Conservation (phyloP, 768 basidiomycete genomes). For the Phylloporus sp. region DNA sequence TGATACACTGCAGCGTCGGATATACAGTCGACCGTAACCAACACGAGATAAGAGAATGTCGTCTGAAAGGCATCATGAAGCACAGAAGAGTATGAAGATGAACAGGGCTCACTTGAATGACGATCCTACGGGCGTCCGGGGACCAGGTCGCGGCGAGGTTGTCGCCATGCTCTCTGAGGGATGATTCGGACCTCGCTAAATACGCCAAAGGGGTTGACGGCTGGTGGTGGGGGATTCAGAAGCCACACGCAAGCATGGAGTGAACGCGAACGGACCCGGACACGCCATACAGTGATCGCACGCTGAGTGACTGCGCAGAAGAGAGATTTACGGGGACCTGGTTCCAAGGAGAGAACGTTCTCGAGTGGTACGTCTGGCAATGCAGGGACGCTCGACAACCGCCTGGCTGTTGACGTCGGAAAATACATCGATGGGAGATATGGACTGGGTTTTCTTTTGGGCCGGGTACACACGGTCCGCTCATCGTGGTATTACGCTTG, state of each 20-base stretch:
- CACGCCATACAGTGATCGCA: constrained; percentile 75
- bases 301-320: constrained; percentile 72
- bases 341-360: constrained; percentile 49
- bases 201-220: constrained; percentile 68
- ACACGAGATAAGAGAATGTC: constrained; percentile 69
- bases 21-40: constrained; percentile 60
- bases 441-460: no score
- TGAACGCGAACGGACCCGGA: constrained; percentile 51
- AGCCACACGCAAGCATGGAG: neutral
- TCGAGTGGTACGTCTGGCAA: constrained; percentile 59
- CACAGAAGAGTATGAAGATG: neutral
- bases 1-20: constrained; percentile 53
- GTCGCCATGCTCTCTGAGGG: constrained; percentile 78
- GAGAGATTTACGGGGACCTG: constrained; percentile 71
- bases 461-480: constrained; percentile 6
- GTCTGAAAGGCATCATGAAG: constrained; percentile 47
- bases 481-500: constrained; percentile 22
- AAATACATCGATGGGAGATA: no score
- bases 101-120: constrained; percentile 60
- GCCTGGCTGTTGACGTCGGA: constrained; percentile 73
- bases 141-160: constrained; percentile 77
- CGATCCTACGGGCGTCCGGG: constrained; percentile 71
- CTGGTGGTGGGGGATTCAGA: constrained; percentile 34
- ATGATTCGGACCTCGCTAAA: constrained; percentile 70
- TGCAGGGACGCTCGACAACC: constrained; percentile 65